Evolutionary conservation across 2,329 filamentous ascomycete species (phyloP), one percentile per base, ranked within the genome.

Genomic region (Talaromyces piceae): DNA sequence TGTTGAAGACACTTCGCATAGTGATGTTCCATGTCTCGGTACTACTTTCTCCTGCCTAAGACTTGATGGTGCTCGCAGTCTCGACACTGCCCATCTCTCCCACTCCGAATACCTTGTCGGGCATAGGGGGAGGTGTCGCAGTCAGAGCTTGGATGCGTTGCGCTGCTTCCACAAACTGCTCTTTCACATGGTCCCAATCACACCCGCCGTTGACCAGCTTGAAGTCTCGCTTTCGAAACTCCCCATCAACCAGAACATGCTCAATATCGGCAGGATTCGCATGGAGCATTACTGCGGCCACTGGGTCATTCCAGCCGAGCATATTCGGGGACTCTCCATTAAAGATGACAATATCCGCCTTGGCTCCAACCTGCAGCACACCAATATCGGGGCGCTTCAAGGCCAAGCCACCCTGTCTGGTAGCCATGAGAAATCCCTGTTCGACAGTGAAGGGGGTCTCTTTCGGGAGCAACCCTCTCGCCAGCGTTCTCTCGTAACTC

Each of bases 251-350:
- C 25, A 45, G 20, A 6, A 45, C 26, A n/a, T 45, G 43, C 7
- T 45, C 22, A 13, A 45, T 45, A 20, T 45, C 43, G 12, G n/a
- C 43, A 3, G 43, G 26, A 18, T 45, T n/a, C 8, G 54, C 52
- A 52, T 82, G 79, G 30, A 82, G 62, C 23, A 82, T 73, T 1
- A 82, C 66, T 0, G 79, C 79, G 0, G 78, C 78, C 3, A 82
- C 69, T 0, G 78, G 77, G 51, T 82, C 78, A 5, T 56, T 64
- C 77, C 77, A 81, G 3, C 79, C 79, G 0, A 81, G 64, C 58
- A 82, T 64, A 44, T 49, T 51, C 0, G 78, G 77, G 0, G 72
- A 69, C 1, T 69, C 63, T 0, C 75, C 76, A 52, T 80, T 69
- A 65, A 76, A 81, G 0, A 81, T 67, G 0, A 80, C 67, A 1